Base-by-base conservation (phyloP, 2,329 filamentous ascomycete genomes). In the Alternaria sp. region DNA sequence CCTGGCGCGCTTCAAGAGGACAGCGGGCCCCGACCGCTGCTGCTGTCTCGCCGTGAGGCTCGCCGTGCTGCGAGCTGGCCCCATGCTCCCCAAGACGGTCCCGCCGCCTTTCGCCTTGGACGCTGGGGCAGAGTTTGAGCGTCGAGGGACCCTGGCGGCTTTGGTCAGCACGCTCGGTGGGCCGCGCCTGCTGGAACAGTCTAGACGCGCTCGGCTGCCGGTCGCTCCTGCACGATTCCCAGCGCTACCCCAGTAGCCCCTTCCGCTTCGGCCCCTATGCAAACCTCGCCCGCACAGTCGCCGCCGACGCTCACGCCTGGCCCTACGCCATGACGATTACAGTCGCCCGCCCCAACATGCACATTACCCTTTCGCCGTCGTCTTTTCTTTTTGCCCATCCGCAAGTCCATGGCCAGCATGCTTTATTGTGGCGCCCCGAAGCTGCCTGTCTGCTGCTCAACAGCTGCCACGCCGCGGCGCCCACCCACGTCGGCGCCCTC, bases 141-240 rank as follows among this genome's bases (percentile, higher is more conserved):
- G 49, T 50, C 30, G 52, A 57, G 61, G 52, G 40, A 21, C 57
- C 40, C 53, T 52, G 59, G 52, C 12, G 59, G 45, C 46, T 43
- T 26, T 21, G 53, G 61, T 62, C 53, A 61, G 65, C 55, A 57
- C 19, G 44, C 25, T 23, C 47, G 57, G 63, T 62, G 67, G 62
- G 63, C 59, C 67, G 61, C 67, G 63, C 65, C 57, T 68, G 63
- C 63, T 63, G 56, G 66, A 61, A 50, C 63, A 65, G 70, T 71
- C 70, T 68, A 63, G 70, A 69, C 64, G 59, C 61, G 49, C 60
- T 65, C 67, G 65, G 66, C 60, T 54, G 30, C 30, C 54, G 17
- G 53, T 52, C 59, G 54, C 63, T 54, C 66, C 43, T 66, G 69
- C 65, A 57, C 68, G 47, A 71, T 66, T 55, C 46, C 57, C 61